phyloP scores from a whole-genome alignment of 2,329 filamentous ascomycete genomes.

The Phoma sp. region DNA sequence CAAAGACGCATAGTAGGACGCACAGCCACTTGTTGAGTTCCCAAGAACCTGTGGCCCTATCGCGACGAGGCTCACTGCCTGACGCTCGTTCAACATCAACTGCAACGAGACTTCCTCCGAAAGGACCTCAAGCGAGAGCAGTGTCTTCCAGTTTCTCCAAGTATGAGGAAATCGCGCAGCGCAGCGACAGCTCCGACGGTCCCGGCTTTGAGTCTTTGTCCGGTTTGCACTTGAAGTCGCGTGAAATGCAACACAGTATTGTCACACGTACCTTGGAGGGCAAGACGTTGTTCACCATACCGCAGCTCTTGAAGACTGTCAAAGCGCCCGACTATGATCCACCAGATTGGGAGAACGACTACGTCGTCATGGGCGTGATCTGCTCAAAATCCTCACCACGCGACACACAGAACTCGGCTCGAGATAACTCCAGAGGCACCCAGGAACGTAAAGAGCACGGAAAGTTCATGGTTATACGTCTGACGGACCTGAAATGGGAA shows the following conservation, averaged over 20 bases:
- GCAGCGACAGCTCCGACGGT: constrained; percentile 58
- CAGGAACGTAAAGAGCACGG: constrained; percentile 62
- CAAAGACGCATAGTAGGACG: constrained; percentile 18
- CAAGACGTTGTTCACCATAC: constrained; percentile 78
- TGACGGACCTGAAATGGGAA: constrained; percentile 89
- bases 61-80: constrained; percentile 28
- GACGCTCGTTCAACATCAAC: constrained; percentile 20
- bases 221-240: constrained; percentile 78
- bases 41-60: constrained; percentile 20
- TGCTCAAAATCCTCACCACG: constrained; percentile 86
- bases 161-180: constrained; percentile 38
- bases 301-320: constrained; percentile 79
- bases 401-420: constrained; percentile 58
- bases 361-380: constrained; percentile 86
- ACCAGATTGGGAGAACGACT: constrained; percentile 82
- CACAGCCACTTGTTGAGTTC: constrained; percentile 28
- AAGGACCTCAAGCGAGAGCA: constrained; percentile 21
- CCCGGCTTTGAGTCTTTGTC: constrained; percentile 78
- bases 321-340: constrained; percentile 83
- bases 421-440: constrained; percentile 48
- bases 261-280: constrained; percentile 77
- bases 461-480: constrained; percentile 90
- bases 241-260: constrained; percentile 80
- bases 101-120: constrained; percentile 32
- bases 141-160: constrained; percentile 30